Base-by-base conservation (phyloP, 2,329 filamentous ascomycete species). In the Xylaria sp. region DNA sequence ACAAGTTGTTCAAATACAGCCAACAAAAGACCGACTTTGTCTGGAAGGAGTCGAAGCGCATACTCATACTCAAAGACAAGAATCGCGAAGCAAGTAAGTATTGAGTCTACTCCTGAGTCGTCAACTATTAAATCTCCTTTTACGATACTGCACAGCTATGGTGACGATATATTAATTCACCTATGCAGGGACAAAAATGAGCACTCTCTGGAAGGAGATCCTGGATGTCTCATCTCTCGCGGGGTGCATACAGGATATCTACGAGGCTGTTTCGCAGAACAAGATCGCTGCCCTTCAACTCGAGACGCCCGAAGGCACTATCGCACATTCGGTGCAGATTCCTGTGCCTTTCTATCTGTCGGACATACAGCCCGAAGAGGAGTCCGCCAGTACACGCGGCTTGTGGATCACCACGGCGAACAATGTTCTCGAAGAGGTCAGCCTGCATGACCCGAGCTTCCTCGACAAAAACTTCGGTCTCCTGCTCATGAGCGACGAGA, bases 1-100 rank as follows among this genome's bases (percentile, higher is more conserved):
- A 92, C 71, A 96, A 93, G 76, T 91, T 90, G 2, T 84, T 96
- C 71, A 95, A 94, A 71, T 94, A 93, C 75, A 92, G 92, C 71
- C 93, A 99, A 75, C 89, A 92, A 66, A 88, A 90, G 61, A 89
- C 87, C 59, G 89, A 92, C 67, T 97, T 97, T 72, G 89, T 99
- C 3, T 94, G 91, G 86, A 89, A 88, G 69, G 91, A 99, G 71
- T 91, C 90, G 2, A 92, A 94, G 73, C 84, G 84, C 60, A 93
- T 97, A 52, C 78, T 94, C 35, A 79, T 84, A 39, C 79, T 94
- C 67, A 95, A 94, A 71, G 89, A 95, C 64, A 91, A 90, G 69
- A 91, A 87, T 1, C 85, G 88, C 59, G 91, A 73, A 70, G 70
- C 73, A 59, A 78, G 82, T 83, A 70, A 59, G 80, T 75, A n/a